These are phyloP conservation scores for Alternaria brassicicola DNA, from an alignment of 2,329 filamentous ascomycete species.

Conservation along the genomic window DNA sequence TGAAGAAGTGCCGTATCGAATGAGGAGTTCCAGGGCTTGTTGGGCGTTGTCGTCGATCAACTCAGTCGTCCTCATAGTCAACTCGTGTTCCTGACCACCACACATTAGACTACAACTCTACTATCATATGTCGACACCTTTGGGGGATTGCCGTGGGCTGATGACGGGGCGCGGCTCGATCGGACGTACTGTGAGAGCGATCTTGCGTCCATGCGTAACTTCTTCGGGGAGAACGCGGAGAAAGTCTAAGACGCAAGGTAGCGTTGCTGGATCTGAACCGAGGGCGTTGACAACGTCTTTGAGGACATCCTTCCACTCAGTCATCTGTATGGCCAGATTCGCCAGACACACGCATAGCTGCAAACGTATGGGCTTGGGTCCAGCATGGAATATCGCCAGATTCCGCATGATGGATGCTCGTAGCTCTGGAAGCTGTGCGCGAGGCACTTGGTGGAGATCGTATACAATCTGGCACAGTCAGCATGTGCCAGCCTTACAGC, in stretches of 20 bases:
- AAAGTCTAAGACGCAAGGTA: constrained; percentile 92
- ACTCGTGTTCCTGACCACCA: constrained; percentile 83
- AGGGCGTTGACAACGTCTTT: constrained; percentile 79
- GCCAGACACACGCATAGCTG: constrained; percentile 95
- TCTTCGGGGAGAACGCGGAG: constrained; percentile 96
- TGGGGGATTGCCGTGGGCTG: constrained; percentile 47
- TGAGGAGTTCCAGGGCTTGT: constrained; percentile 84
- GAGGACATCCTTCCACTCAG: constrained; percentile 91
- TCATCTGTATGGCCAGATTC: constrained; percentile 95
- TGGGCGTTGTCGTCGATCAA: constrained; percentile 88
- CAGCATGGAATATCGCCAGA: constrained; percentile 78
- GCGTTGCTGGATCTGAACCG: constrained; percentile 75
- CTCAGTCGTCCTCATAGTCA: constrained; percentile 82
- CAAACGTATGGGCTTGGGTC: constrained; percentile 77
- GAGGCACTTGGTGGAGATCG: constrained; percentile 86
- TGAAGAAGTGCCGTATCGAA: constrained; percentile 90
- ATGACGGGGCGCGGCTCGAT: constrained; percentile 51
- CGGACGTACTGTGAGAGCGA: constrained; percentile 97
- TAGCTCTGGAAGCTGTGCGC: constrained; percentile 74
- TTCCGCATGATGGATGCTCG: constrained; percentile 84
- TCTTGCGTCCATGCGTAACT: constrained; percentile 98
- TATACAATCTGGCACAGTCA: constrained; percentile 79
- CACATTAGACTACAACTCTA: constrained; percentile 52
- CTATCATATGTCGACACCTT: constrained; percentile 43
- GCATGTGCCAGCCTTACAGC: constrained; percentile 1